Evolutionary conservation across 1,284 basidiomycete species (phyloP).

Genomic region (Ganoderma lingzhi): DNA sequence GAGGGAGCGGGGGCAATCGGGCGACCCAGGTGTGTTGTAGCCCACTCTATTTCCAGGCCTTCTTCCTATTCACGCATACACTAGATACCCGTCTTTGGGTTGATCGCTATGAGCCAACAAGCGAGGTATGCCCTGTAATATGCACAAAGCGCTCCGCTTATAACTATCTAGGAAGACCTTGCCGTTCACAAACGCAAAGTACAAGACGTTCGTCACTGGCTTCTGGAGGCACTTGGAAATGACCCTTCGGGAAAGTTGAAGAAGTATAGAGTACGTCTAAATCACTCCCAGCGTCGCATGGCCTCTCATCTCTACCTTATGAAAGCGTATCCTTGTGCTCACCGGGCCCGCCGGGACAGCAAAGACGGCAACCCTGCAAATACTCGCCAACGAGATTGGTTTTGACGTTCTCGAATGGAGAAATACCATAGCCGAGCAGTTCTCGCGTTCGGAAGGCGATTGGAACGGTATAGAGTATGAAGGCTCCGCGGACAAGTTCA

Average conservation of each 20-base stretch:
- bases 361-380: slow-evolving; percentile 87
- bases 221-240: slow-evolving; percentile 83
- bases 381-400: slow-evolving; percentile 79
- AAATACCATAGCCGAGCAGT: slow-evolving; percentile 61
- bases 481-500: slow-evolving; percentile 76
- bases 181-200: slow-evolving; percentile 92
- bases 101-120: slow-evolving; percentile 75
- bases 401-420: slow-evolving; percentile 91
- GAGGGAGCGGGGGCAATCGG: slow-evolving; percentile 49
- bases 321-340: slow-evolving; percentile 83
- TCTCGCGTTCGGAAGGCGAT: slow-evolving; percentile 19
- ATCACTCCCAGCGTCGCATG: slow-evolving; percentile 8
- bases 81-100: slow-evolving; percentile 75
- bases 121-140: slow-evolving; percentile 55
- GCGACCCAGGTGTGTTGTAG: slow-evolving; percentile 1
- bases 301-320: slow-evolving; percentile 7
- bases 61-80: slow-evolving; percentile 41
- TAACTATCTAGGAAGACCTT: slow-evolving; percentile 68
- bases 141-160: not conserved
- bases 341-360: slow-evolving; percentile 92
- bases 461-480: slow-evolving; percentile 53
- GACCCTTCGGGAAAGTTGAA: slow-evolving; percentile 68
- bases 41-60: not conserved
- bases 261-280: slow-evolving; percentile 77
- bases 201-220: slow-evolving; percentile 85